Evolutionary conservation across 148 eudicot genomes (phyloP), one percentile per base, ranked within the genome.

Genomic region (Oxyria digyna): DNA sequence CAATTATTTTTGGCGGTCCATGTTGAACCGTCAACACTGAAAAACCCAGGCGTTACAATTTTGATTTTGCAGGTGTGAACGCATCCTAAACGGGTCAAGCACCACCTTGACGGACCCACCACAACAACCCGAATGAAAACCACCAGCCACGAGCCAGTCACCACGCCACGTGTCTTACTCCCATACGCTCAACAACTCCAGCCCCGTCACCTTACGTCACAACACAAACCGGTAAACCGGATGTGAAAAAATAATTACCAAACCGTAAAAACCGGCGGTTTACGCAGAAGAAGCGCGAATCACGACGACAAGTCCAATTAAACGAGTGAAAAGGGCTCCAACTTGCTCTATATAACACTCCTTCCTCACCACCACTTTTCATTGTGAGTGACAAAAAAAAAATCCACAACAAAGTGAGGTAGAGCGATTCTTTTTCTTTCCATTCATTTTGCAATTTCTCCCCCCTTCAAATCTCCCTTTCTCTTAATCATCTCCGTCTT

Each of bases 391-490:
- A 59, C 64, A 57, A 27, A 27, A 13, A 59, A 14, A 14, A 59
- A 27, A 27, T 29, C 38, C 65, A 59, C 65, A 59, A 24, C 65
- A 59, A 59, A 59, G 65, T 59, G 65, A 59, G 65, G 65, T 27
- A 29, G 65, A 59, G 65, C 65, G 65, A 27, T 59, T 59, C 14
- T 59, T 57, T 59, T 35, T 6, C 38, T 6, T 31, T 24, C 33
- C 71, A 38, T n/a, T n/a, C 3, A 4, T 6, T 43, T 40, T 67
- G 48, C 3, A 67, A 38, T 57, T 23, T 45, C 57, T 54, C 71
- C 37, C 71, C 48, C 48, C 71, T 69, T 29, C 59, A 41, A 42
- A 21, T 48, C n/a, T n/a, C 62, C 71, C 59, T 43, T 69, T 69
- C 71, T 69, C 59, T 69, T 24, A 42, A 43, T 68, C 70, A 68